Base-by-base conservation (phyloP, 2,329 filamentous ascomycete genomes). In the Lachnellula cervina region DNA sequence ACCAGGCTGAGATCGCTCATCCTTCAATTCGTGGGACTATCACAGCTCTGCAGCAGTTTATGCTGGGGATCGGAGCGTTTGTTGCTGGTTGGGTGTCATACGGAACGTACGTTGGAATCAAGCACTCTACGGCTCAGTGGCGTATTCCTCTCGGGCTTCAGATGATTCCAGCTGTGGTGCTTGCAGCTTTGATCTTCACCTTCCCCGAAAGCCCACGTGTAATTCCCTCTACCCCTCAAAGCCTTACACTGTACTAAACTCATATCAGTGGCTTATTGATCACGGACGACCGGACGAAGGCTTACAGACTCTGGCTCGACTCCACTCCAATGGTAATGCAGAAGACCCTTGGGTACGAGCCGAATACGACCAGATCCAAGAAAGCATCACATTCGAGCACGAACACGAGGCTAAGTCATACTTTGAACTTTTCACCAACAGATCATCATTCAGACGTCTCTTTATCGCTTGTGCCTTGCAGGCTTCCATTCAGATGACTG, bases 11-110 rank as follows among this genome's bases (percentile, higher is more conserved):
- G 66, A 78, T 93, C 23, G 84, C 86, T 3, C 89, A 93, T 68
- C 89, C 89, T 1, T 80, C 79, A 56, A 93, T 93, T 65, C 82
- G 89, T 69, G 89, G 89, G 13, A 64, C 58, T 19, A 80, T 94
- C 34, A 91, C 88, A 0, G 81, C 83, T 32, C 75, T 93, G 3
- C 89, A 92, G 69, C 89, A 92, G 65, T 91, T 92, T 67, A 92
- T 92, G 88, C 70, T 93, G 51, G 89, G 88, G 1, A 80, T 93
- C 28, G 89, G 89, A 55, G 76, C 87, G 16, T 78, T 94, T 1
- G 73, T 84, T 16, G 89, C 89, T 0, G 79, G 83, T 0, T 91
- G 88, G 88, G 82, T 88, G 48, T 84, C 83, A 0, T 93, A 85
- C 59, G 89, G 84, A 45, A 74, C 73, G 16, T 74, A 67, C 38